Base-by-base conservation (phyloP, 805 yeast species). In the Kuraishia borneana region DNA sequence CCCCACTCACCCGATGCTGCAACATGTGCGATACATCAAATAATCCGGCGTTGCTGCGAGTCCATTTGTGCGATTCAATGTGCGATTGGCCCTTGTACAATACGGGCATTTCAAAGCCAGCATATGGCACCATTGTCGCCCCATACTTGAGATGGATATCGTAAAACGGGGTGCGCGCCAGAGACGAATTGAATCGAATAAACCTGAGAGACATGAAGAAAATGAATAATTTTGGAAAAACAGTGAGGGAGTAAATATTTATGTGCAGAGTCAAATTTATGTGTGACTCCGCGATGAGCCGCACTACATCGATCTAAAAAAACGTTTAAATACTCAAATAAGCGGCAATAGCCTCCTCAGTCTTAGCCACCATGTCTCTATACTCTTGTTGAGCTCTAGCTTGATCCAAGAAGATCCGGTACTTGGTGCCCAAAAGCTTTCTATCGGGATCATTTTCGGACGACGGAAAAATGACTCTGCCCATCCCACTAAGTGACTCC, bases 1-100 rank as follows among this genome's bases (percentile, higher is more conserved):
- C 58, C 12, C 98, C 98, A 2, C 56, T 51, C 39, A 92, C 55
- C 29, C 64, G 69, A 55, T 94, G 96, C 62, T 92, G 98, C 33
- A 89, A 69, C 98, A 92, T 92, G 58, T 92, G 98, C 36, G 95
- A 83, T 34, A 92, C 98, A 54, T 92, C 98, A 49, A 92, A 92
- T 33, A 92, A 63, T 5, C 98, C 98, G 25, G 88, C 87, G 41
- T 83, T 72, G 16, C 63, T 50, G 54, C 98, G 73, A 0, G 89
- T 94, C 97, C 97, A 92, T 35, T 80, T 71, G 61, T 92, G 98
- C 1, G 96, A 87, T 40, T 87, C 94, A 27, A 85, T 76, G 55
- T 89, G 97, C 2, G 83, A 59, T 58, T 83, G 95, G n/a, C 68
- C 76, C 42, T 73, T 69, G 63, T 88, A 92, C 21, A 85, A 58